phyloP scores from a whole-genome alignment of 2,329 filamentous ascomycete species.

The Pseudogymnoascus verrucosus region DNA sequence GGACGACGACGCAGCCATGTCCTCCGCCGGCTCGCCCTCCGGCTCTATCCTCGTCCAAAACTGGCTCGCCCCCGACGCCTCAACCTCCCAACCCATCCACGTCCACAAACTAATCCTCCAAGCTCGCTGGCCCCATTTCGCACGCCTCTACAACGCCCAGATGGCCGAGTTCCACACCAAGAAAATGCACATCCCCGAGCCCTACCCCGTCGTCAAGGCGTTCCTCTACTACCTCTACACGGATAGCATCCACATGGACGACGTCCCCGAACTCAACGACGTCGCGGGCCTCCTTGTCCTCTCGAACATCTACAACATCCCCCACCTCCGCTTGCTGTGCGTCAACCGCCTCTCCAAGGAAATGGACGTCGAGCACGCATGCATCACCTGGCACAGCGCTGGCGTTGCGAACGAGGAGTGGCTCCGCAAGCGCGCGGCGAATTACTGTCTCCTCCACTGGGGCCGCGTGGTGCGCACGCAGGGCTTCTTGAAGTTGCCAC shows the following conservation, averaged over 20 bases:
- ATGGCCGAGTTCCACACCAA: conserved; percentile 98
- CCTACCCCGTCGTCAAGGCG: conserved; percentile 85
- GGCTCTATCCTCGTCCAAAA: conserved; percentile 23
- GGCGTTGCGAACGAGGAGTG: conserved; percentile 86
- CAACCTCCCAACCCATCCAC: conserved; percentile 76
- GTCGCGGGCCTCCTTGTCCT: conserved; percentile 93
- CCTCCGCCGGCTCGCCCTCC: conserved; percentile 26
- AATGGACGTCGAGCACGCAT: conserved; percentile 88
- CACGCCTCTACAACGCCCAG: conserved; percentile 80
- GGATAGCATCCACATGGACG: conserved; percentile 65
- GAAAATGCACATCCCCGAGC: conserved; percentile 95
- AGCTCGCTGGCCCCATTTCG: conserved; percentile 94
- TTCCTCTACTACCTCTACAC: conserved; percentile 97
- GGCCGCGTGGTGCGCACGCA: conserved; percentile 84
- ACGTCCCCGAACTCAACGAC: conserved; percentile 63
- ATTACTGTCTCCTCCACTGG: conserved; percentile 90
- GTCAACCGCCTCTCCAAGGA: conserved; percentile 85
- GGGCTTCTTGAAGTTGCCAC: conserved; percentile 75
- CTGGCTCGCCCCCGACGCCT: conserved; percentile 53
- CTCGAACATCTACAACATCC: conserved; percentile 97
- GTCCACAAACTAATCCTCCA: conserved; percentile 93
- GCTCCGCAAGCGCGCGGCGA: conserved; percentile 80
- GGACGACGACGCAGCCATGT: conserved; percentile 53
- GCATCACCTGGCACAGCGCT: conserved; percentile 92
- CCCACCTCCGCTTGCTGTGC: conserved; percentile 81